Conservation (phyloP, 2,329 filamentous ascomycete species). For the Cladobotryum protrusum region DNA sequence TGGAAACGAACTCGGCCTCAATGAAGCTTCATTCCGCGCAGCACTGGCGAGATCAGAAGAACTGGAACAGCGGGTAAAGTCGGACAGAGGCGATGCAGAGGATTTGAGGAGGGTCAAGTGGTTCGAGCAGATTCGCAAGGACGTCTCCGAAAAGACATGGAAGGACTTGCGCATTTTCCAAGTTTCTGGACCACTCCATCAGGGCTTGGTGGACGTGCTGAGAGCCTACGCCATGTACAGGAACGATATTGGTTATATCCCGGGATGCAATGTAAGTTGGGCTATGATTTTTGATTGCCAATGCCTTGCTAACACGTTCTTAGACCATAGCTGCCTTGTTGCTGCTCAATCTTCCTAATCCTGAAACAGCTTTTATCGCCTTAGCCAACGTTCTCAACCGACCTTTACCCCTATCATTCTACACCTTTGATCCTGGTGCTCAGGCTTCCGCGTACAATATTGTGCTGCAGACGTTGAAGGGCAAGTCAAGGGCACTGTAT, state of each 20-base stretch:
- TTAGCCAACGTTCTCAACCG: constrained; percentile 75
- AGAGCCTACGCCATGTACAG: constrained; percentile 78
- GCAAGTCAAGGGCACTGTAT: constrained; percentile 59
- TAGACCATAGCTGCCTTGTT: constrained; percentile 68
- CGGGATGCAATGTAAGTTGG: constrained; percentile 65
- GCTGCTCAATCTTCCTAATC: constrained; percentile 61
- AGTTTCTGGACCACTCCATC: constrained; percentile 57
- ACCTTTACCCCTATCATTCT: constrained; percentile 67
- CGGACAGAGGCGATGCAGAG: constrained; percentile 45
- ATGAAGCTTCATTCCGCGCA: constrained; percentile 60
- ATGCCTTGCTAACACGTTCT: constrained; percentile 14
- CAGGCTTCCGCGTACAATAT: constrained; percentile 64
- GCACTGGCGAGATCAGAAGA: constrained; percentile 62
- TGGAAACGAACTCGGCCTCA: constrained; percentile 66
- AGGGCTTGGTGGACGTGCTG: constrained; percentile 63
- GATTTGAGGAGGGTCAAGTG: constrained; percentile 52
- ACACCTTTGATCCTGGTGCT: constrained; percentile 61
- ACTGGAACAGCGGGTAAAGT: constrained; percentile 50
- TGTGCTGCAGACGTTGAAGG: constrained; percentile 58
- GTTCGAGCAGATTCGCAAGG: constrained; percentile 58
- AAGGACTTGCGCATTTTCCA: constrained; percentile 69
- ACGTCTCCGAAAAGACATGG: constrained; percentile 60
- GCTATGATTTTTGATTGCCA: neutral
- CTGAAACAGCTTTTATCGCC: constrained; percentile 60
- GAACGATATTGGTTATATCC: constrained; percentile 71